phyloP scores from a whole-genome alignment of 257 asterid genomes.

The Primulina tabacum region DNA sequence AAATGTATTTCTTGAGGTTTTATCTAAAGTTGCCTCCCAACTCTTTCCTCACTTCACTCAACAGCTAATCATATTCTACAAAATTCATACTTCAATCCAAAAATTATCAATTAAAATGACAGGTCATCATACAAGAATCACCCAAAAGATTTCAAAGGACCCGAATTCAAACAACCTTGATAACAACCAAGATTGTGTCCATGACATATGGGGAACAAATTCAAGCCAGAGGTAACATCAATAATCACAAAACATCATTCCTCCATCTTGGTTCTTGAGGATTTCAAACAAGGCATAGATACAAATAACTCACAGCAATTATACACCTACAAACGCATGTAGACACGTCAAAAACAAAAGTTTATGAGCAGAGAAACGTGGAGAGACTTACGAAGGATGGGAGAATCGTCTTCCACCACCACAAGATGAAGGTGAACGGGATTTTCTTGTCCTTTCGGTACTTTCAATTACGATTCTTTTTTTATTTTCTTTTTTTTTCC shows the following conservation, averaged over 20 bases:
- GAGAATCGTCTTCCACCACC: neutral
- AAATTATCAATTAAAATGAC: neutral
- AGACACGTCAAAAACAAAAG: neutral
- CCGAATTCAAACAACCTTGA: neutral
- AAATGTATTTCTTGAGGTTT: too few relatives aligned
- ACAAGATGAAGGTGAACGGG: neutral
- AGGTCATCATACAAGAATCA: neutral
- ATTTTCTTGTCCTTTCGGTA: neutral
- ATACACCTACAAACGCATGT: neutral
- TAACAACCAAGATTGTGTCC: neutral
- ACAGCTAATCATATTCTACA: neutral
- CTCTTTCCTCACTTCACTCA: neutral
- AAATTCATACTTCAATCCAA: neutral
- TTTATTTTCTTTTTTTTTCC: too few relatives aligned
- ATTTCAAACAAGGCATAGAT: neutral
- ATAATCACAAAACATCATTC: neutral
- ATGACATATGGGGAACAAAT: neutral
- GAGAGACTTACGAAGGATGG: neutral
- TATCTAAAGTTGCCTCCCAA: neutral
- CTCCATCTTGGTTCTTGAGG: neutral
- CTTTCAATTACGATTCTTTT: too few relatives aligned
- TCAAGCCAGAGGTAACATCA: neutral
- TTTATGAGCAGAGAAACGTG: neutral
- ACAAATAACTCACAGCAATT: neutral
- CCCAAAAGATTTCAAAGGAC: neutral